Percentiles rank a stretch among this genome's conserved stretches.
phyloP scores from a whole-genome alignment of 1,139 yeast species.

The Saccharomyces hybrid region DNA sequence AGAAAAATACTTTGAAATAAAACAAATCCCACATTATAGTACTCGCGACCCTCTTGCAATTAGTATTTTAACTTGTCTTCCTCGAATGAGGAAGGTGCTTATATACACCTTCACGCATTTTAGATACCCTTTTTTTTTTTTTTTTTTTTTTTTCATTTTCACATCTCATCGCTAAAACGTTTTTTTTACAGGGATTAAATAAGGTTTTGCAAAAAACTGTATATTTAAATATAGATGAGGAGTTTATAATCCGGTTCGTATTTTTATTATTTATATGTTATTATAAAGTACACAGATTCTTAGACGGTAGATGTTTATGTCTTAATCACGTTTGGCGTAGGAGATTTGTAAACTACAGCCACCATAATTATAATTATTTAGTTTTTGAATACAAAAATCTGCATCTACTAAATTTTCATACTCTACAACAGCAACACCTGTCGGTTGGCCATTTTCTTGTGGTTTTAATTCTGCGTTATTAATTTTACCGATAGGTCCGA shows the following conservation, averaged over 20 bases:
- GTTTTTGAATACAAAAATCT: constrained; percentile 59
- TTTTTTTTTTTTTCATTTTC: not conserved
- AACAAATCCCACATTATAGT: not conserved
- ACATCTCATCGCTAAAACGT: not conserved
- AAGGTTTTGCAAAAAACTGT: not conserved
- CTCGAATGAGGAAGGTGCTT: not conserved
- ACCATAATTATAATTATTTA: constrained; percentile 74
- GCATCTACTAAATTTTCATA: constrained; percentile 64
- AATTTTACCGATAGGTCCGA: constrained; percentile 78
- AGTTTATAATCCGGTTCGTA: not conserved
- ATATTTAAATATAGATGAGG: not conserved
- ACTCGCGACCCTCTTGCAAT: not conserved
- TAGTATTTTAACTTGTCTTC: not conserved
- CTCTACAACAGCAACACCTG: constrained; percentile 77
- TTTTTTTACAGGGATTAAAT: not conserved
- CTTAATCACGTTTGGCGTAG: constrained; percentile 39
- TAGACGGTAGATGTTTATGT: constrained; percentile 3
- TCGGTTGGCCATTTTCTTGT: constrained; percentile 56
- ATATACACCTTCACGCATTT: not conserved
- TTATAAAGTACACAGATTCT: not conserved
- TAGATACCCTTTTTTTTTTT: not conserved
- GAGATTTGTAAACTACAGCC: constrained; percentile 60
- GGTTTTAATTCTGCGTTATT: constrained; percentile 68
- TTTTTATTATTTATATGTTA: not conserved
- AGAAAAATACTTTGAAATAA: not conserved